A percentile compares a stretch with the other conserved stretches of the same genome.
phyloP scores from a whole-genome alignment of 768 basidiomycete species.

The Mycena belliarum region DNA sequence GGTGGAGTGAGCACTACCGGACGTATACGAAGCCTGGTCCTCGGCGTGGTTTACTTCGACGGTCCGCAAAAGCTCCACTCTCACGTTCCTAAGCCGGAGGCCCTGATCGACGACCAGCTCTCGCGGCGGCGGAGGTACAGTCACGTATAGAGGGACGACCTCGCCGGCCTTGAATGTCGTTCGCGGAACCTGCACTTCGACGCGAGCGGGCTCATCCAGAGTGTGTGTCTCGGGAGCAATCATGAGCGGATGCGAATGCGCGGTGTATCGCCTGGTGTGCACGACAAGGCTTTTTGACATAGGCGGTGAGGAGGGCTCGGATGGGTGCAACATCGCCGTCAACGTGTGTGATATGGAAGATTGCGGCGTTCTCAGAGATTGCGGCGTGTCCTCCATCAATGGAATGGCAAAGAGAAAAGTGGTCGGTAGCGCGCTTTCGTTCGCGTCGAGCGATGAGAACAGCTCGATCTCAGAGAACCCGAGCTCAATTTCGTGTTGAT shows the following conservation, averaged over 20 bases:
- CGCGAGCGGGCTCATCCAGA: conserved; percentile 62
- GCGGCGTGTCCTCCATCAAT: conserved; percentile 76
- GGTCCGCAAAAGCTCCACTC: conserved; percentile 72
- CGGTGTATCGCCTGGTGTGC: conserved; percentile 73
- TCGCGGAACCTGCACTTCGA: conserved; percentile 72
- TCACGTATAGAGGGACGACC: conserved; percentile 75
- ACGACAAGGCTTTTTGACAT: conserved; percentile 62
- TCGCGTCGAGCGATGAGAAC: conserved; percentile 42
- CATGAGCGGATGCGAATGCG: conserved; percentile 58
- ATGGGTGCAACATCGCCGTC: conserved; percentile 63
- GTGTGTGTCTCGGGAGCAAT: conserved; percentile 60
- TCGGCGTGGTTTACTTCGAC: conserved; percentile 54
- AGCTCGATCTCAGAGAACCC: conserved; percentile 56
- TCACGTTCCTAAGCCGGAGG: conserved; percentile 76
- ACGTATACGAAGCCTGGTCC: conserved; percentile 39
- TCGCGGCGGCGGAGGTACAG: conserved; percentile 72
- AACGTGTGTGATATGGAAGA: conserved; percentile 74
- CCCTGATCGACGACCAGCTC: conserved; percentile 71
- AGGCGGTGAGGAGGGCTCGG: conserved; percentile 36
- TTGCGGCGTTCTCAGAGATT: conserved; percentile 74
- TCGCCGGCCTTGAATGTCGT: conserved; percentile 73
- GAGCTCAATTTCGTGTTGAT: conserved; percentile 67
- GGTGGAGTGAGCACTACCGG: conserved; percentile 28
- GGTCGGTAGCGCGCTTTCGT: conserved; percentile 48
- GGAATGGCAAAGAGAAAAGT: conserved; percentile 83